A percentile compares a stretch with the other conserved stretches of the same genome.
These are phyloP conservation scores for Scheffersomyces lignosus DNA, from an alignment of 805 yeast species.

Conservation along the genomic window DNA sequence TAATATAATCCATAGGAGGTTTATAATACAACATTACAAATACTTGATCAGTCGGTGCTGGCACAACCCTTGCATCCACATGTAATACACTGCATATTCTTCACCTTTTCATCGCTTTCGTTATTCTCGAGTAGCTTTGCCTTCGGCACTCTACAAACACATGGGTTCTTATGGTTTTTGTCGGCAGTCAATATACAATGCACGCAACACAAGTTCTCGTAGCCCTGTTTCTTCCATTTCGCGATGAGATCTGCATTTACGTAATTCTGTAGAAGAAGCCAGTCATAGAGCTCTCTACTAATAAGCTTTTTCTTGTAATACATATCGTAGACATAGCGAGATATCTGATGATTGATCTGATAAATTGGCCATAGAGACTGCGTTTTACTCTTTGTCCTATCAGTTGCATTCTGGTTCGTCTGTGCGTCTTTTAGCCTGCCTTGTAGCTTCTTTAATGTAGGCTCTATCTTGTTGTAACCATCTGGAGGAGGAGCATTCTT, in stretches of 20 bases:
- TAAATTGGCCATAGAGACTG: conserved; percentile 70
- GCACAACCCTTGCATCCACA: conserved; percentile 90
- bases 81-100: conserved; percentile 57
- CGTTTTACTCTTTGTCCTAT: conserved; percentile 45
- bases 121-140: conserved; percentile 40
- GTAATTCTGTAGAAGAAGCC: conserved; percentile 65
- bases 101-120: conserved; percentile 18
- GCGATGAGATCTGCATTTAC: conserved; percentile 75
- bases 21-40: too few relatives aligned
- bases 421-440: conserved; percentile 55
- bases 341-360: conserved; percentile 69
- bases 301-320: conserved; percentile 71
- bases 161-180: conserved; percentile 59
- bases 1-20: too few relatives aligned
- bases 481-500: conserved; percentile 53
- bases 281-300: conserved; percentile 65
- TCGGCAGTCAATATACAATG: conserved; percentile 68
- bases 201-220: conserved; percentile 82
- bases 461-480: conserved; percentile 69
- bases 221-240: conserved; percentile 80
- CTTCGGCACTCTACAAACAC: conserved; percentile 85
- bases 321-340: conserved; percentile 73
- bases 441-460: conserved; percentile 61
- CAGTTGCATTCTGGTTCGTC: conserved; percentile 9
- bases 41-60: conserved; percentile 73